Evolutionary conservation across 768 basidiomycete species (phyloP).

Genomic region (Piloderma croceum): DNA sequence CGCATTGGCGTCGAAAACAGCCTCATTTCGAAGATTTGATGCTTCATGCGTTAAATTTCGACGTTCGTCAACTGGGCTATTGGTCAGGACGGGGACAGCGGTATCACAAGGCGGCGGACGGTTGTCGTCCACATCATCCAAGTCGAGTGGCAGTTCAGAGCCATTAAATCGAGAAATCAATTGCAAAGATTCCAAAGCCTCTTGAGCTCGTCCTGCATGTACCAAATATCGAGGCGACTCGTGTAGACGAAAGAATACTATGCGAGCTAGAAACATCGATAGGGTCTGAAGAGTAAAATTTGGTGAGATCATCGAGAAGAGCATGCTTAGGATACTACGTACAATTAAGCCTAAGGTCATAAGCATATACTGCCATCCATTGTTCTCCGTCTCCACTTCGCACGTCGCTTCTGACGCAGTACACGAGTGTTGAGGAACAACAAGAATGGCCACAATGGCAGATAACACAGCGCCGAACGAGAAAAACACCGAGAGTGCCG

Average conservation of each 20-base stretch:
- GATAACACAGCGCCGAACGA: conserved; percentile 86
- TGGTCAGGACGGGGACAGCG: conserved; percentile 7
- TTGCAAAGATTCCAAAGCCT: conserved; percentile 78
- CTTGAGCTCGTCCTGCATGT: conserved; percentile 75
- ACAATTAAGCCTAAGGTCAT: conserved; percentile 76
- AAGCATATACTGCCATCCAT: conserved; percentile 88
- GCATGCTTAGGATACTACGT: conserved; percentile 28
- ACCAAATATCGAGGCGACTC: conserved; percentile 95
- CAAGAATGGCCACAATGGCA: conserved; percentile 70
- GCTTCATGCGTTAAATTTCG: no score
- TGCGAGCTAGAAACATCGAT: conserved; percentile 80
- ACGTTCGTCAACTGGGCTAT: no score
- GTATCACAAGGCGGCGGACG: conserved; percentile 16
- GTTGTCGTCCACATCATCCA: conserved; percentile 63
- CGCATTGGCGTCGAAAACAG: conserved; percentile 13
- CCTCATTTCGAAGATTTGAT: no score
- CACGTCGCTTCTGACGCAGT: conserved; percentile 44
- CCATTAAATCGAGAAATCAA: conserved; percentile 87
- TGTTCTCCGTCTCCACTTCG: conserved; percentile 62
- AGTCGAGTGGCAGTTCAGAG: conserved; percentile 54
- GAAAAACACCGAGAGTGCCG: conserved; percentile 92
- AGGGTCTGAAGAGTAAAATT: conserved; percentile 53
- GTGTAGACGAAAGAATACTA: conserved; percentile 85
- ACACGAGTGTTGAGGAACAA: conserved; percentile 77
- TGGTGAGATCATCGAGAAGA: background rate